A percentile compares a stretch with the other conserved stretches of the same genome.
Conservation (phyloP, 306 rosid genomes). For the Glycyrrhiza uralensis region DNA sequence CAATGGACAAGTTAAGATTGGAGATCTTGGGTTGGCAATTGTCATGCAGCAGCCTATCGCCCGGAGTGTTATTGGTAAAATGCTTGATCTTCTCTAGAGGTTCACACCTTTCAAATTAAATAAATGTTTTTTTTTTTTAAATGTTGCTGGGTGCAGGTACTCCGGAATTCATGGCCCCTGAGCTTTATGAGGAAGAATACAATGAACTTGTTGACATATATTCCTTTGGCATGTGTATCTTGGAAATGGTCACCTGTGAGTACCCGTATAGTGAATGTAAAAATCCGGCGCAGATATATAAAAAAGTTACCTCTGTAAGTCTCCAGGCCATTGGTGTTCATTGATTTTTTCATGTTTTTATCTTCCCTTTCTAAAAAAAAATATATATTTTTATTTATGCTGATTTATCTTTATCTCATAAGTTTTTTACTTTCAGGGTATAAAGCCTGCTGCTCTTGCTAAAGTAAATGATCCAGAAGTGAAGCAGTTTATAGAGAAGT, state of each 20-base stretch:
- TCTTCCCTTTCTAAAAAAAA: neutral
- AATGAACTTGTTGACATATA: constrained; percentile 88
- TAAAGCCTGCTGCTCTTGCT: constrained; percentile 76
- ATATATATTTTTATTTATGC: neutral
- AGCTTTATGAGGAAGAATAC: constrained; percentile 92
- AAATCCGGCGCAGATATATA: constrained; percentile 87
- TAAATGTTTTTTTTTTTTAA: neutral
- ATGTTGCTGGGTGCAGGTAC: constrained; percentile 53
- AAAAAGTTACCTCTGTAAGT: constrained; percentile 90
- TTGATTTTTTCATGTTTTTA: constrained; percentile 2
- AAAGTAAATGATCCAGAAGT: constrained; percentile 66
- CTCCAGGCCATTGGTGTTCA: neutral
- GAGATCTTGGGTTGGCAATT: constrained; percentile 91
- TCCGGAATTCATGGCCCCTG: constrained; percentile 98
- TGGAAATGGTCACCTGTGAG: constrained; percentile 87
- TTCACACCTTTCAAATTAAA: neutral
- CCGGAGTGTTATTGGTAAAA: constrained; percentile 74
- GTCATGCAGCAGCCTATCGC: constrained; percentile 91
- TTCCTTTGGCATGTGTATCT: constrained; percentile 94
- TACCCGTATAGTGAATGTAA: constrained; percentile 90
- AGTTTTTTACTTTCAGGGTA: constrained; percentile 52
- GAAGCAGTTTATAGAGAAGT: constrained; percentile 82
- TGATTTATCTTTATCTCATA: neutral
- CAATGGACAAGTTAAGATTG: constrained; percentile 79
- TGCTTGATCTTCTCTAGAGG: neutral